phyloP scores from a whole-genome alignment of 805 yeast species.

The Nakazawaea populi region DNA sequence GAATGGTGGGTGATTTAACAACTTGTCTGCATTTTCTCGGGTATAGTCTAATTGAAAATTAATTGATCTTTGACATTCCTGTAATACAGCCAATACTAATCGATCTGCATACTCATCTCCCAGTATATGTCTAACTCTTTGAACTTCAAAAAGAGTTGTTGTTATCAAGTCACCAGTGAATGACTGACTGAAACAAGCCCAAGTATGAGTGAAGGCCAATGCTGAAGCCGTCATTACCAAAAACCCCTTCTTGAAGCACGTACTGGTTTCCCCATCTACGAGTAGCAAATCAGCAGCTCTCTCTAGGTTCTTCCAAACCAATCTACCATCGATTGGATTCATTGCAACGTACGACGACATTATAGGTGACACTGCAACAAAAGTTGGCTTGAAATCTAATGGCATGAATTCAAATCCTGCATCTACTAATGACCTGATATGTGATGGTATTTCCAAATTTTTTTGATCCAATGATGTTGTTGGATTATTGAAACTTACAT shows the following conservation, averaged over 20 bases:
- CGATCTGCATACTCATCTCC: conserved; percentile 22
- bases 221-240: conserved; percentile 45
- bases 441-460: conserved; percentile 20
- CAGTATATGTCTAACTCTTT: conserved; percentile 17
- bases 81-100: conserved; percentile 38
- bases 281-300: conserved; percentile 12
- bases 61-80: conserved; percentile 72
- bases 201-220: conserved; percentile 61
- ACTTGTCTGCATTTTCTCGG: conserved; percentile 70
- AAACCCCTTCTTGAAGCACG: conserved; percentile 19
- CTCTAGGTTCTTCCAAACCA: conserved; percentile 19
- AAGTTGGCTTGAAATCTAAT: conserved; percentile 25
- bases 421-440: conserved; percentile 40
- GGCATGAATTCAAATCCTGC: conserved; percentile 47
- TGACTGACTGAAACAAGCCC: conserved; percentile 61
- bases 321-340: conserved; percentile 16
- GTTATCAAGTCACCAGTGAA: conserved; percentile 67
- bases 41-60: conserved; percentile 65
- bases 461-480: conserved; percentile 4
- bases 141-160: conserved; percentile 44
- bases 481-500: conserved; percentile 4
- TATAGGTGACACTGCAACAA: conserved; percentile 45
- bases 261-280: not conserved
- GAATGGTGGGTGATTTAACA: conserved; percentile 70
- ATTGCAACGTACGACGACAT: conserved; percentile 34